Evolutionary conservation across 768 basidiomycete genomes (phyloP).

Genomic region (Leccinum rimulosum): DNA sequence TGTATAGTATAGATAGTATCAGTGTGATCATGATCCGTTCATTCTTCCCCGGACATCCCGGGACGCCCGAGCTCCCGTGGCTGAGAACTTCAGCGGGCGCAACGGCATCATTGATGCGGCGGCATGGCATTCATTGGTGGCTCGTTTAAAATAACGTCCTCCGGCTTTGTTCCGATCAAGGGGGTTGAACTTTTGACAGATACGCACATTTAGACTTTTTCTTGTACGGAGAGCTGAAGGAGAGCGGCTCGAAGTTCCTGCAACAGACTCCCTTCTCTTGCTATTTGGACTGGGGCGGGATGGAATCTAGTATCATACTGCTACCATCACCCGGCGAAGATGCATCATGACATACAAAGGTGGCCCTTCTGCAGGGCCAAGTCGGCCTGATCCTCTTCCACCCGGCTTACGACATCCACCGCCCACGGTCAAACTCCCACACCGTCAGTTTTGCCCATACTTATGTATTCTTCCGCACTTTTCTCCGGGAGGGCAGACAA

Average conservation of each 20-base stretch:
- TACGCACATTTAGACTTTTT: constrained; percentile 24
- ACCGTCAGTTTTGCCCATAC: not conserved
- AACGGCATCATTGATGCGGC: not conserved
- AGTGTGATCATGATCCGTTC: not conserved
- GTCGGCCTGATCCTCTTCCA: not conserved
- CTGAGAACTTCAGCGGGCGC: not conserved
- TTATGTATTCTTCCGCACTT: not conserved
- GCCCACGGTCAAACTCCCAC: constrained; percentile 1
- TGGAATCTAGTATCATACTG: not conserved
- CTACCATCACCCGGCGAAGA: not conserved
- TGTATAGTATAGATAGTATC: not conserved
- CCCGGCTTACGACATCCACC: constrained; percentile 3
- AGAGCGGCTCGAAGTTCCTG: too few relatives aligned
- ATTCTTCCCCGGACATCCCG: not conserved
- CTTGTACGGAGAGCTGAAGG: not conserved
- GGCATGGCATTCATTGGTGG: not conserved
- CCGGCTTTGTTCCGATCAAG: constrained; percentile 8
- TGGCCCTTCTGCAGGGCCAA: not conserved
- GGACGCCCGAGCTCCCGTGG: not conserved
- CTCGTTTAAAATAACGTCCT: not conserved
- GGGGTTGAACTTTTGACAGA: not conserved
- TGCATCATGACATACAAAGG: not conserved
- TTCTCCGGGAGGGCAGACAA: not conserved
- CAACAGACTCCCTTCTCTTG: not conserved
- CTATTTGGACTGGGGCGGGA: not conserved